A percentile compares a stretch with the other conserved stretches of the same genome.
Evolutionary conservation across 1,139 yeast genomes (phyloP).

Genomic region (Kluyveromyces sp.): DNA sequence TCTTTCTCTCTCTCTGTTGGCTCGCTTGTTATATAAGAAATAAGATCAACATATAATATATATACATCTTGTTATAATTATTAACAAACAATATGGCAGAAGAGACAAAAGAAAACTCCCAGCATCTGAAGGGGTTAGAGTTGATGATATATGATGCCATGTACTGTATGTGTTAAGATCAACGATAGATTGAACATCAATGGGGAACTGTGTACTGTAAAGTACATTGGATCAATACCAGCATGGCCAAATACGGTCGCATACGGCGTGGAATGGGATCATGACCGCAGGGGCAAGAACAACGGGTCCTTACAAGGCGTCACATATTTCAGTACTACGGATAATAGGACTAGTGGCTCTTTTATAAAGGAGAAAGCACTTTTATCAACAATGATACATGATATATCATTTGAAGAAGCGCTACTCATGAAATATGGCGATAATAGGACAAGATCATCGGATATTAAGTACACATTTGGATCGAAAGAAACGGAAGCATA

Average conservation of each 20-base stretch:
- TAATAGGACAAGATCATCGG: slow-evolving; percentile 16
- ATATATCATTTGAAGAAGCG: slow-evolving; percentile 40
- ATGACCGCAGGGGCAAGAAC: slow-evolving; percentile 45
- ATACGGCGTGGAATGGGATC: slow-evolving; percentile 86
- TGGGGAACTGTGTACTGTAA: slow-evolving; percentile 54
- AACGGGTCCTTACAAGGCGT: slow-evolving; percentile 42
- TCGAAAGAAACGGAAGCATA: slow-evolving; percentile 49
- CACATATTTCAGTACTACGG: slow-evolving; percentile 36
- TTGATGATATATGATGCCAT: no score
- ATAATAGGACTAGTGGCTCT: slow-evolving; percentile 45
- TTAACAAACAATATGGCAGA: no score
- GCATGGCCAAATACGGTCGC: slow-evolving; percentile 56
- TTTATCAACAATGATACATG: slow-evolving; percentile 27
- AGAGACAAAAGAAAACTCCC: no score
- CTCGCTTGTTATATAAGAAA: no score
- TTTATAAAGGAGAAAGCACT: slow-evolving; percentile 46
- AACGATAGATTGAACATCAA: slow-evolving; percentile 42
- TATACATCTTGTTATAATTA: no score
- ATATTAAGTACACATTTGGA: slow-evolving; percentile 35
- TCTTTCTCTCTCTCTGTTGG: no score
- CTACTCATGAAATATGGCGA: slow-evolving; percentile 41
- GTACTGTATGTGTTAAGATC: slow-evolving; percentile 13
- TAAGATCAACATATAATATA: no score
- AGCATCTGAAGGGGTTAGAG: no score
- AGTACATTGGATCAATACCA: slow-evolving; percentile 51